Evolutionary conservation across 176 grass and related monocot species (phyloP), one percentile per base, ranked within the genome.

Genomic region (Oryza glumipatula): DNA sequence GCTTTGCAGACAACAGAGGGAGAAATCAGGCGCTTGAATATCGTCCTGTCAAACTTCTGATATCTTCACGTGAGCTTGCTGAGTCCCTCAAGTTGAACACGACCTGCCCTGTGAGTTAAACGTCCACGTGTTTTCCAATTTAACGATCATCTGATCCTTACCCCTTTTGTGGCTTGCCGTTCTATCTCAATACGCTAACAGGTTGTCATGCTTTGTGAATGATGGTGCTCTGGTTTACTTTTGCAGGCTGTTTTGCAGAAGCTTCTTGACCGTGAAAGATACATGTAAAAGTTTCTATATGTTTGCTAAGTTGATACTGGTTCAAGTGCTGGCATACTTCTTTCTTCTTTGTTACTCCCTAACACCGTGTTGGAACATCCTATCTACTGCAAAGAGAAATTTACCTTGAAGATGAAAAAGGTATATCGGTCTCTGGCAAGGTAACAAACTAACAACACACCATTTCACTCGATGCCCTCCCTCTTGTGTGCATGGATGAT

Each of bases 231-330:
- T 7, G 9, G 70, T 23, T 88, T 82, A 56, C 72, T 45, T 80
- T 90, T 36, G 28, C 86, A 98, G 96, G 89, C 89, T 80, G 81
- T 95, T 23, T 89, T 98, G 68, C 93, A 95, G 61, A 98, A 98
- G 75, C 89, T 98, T 75, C 84, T 95, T 41, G 93, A 98, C 74
- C 96, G 81, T 90, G 93, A 98, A 84, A 95, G 93, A 68, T 95
- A 88, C 76, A 95, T 93, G 85, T 95, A 86, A 81, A 76, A 80
- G 73, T 79, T 46, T 44, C 13, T 3, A 61, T 46, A 60, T 32
- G 30, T 65, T 64, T 17, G 33, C 47, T 33, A 32, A 73, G 13
- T 48, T 65, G 30, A 7, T 28, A 41, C 14, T 6, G 43, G 17
- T 68, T 45, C 7, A 67, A 77, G 21, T 43, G 26, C 48, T 49